Evolutionary conservation across 1,284 basidiomycete species (phyloP).

Genomic region (Fomitiporia mediterranea): DNA sequence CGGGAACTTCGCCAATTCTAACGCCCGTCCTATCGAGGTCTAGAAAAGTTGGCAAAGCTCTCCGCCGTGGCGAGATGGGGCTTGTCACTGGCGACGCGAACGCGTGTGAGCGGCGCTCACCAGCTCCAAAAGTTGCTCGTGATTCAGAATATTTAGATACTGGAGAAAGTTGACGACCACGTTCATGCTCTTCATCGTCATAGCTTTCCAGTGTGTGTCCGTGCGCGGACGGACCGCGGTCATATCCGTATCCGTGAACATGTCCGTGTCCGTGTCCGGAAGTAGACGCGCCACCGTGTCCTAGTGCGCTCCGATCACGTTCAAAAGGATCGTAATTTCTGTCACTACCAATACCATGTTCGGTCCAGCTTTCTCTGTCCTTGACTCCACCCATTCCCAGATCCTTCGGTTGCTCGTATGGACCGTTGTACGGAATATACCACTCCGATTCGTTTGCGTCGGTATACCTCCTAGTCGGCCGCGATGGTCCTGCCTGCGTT

Average conservation of each 20-base stretch:
- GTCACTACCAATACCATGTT: constrained; percentile 4
- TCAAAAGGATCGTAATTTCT: constrained; percentile 6
- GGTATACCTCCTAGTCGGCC: constrained; percentile 6
- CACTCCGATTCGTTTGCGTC: constrained; percentile 43
- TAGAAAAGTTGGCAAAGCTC: constrained; percentile 1
- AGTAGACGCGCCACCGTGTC: constrained; percentile 4
- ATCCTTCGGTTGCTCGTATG: constrained; percentile 42
- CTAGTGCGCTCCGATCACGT: background rate
- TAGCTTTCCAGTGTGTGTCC: background rate
- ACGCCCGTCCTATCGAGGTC: constrained; percentile 11
- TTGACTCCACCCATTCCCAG: constrained; percentile 46
- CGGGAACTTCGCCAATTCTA: constrained; percentile 19
- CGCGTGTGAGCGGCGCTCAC: background rate
- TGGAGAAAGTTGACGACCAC: constrained; percentile 4
- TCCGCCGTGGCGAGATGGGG: constrained; percentile 4
- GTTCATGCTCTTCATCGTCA: constrained; percentile 8
- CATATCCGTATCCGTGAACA: background rate
- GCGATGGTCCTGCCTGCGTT: constrained; percentile 2
- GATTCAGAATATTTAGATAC: constrained; percentile 16
- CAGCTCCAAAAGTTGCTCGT: background rate
- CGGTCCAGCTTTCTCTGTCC: constrained; percentile 24
- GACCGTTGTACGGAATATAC: constrained; percentile 63
- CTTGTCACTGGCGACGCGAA: constrained; percentile 3
- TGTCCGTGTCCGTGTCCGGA: constrained; percentile 8
- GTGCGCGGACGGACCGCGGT: background rate